Base-by-base conservation (phyloP, 306 rosid species). In the Betula pendula region DNA sequence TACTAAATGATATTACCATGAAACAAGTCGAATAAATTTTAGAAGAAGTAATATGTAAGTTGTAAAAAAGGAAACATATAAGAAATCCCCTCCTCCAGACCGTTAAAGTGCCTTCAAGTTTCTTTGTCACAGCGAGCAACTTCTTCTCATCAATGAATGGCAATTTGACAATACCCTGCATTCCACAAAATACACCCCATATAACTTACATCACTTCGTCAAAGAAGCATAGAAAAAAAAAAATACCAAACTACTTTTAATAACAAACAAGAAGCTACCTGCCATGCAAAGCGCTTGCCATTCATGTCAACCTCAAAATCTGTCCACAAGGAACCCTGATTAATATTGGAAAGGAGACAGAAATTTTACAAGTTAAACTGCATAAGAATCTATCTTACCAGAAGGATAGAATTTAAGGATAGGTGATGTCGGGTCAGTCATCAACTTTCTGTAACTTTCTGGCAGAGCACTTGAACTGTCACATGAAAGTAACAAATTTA, bases 231-330 rank as follows among this genome's bases (percentile, higher is more conserved):
- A 43, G 31, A 75, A 52, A 74, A 42, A 9, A 9, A 70, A 47
- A 70, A 47, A 72, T 11, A 67, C 49, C 49, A 29, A 20, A 70
- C 48, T 5, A 31, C 9, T 42, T 69, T 49, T 43, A 71, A 44
- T 38, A 51, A 16, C 35, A 20, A 17, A 45, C 11, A 53, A 53
- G 50, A 72, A 17, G 31, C 31, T 87, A 95, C 98, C 97, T 95
- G 98, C 98, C 98, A 95, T 4, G 93, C 85, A 87, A 87, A 95
- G 76, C 92, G 89, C 91, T 95, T 92, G 40, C 98, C 98, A 88
- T 95, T 92, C 98, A 95, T 95, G 84, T 95, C 98, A 84, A 95
- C 86, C 79, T 95, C 98, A 84, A 95, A 87, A 76, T 92, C 98
- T 95, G 92, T 76, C 58, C 75, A 81, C 68, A 85, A 77, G 22